Evolutionary conservation across 306 rosid species (phyloP).

Genomic region (Cucumis melo): DNA sequence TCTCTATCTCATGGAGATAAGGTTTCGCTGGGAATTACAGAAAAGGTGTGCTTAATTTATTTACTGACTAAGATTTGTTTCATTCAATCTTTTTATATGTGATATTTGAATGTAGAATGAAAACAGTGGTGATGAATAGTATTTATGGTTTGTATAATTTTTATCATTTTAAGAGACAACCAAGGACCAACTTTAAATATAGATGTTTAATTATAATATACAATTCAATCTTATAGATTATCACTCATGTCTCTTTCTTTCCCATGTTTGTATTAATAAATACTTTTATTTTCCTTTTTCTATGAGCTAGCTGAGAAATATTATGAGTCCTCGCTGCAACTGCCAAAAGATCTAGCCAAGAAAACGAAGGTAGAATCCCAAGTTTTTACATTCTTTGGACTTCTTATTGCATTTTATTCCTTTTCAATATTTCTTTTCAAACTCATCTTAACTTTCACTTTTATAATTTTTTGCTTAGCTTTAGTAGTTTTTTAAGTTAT

Average conservation of each 20-base stretch:
- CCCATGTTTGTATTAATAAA: not conserved
- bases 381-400: no score
- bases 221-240: not conserved
- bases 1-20: conserved; percentile 56
- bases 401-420: no score
- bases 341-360: conserved; percentile 62
- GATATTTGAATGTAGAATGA: no score
- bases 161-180: not conserved
- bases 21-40: conserved; percentile 49
- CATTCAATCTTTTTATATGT: not conserved
- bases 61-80: not conserved
- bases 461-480: no score
- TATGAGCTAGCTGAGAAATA: not conserved
- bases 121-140: not conserved
- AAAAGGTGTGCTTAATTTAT: conserved; percentile 37
- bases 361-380: conserved; percentile 45
- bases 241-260: not conserved
- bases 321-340: conserved; percentile 84
- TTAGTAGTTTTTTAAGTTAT: no score
- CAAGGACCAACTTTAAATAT: not conserved
- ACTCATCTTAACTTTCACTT: no score
- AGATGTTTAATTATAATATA: not conserved
- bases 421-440: no score
- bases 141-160: not conserved
- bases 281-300: not conserved